Conservation (phyloP, 2,329 filamentous ascomycete species). For the Xylaria polymorpha region DNA sequence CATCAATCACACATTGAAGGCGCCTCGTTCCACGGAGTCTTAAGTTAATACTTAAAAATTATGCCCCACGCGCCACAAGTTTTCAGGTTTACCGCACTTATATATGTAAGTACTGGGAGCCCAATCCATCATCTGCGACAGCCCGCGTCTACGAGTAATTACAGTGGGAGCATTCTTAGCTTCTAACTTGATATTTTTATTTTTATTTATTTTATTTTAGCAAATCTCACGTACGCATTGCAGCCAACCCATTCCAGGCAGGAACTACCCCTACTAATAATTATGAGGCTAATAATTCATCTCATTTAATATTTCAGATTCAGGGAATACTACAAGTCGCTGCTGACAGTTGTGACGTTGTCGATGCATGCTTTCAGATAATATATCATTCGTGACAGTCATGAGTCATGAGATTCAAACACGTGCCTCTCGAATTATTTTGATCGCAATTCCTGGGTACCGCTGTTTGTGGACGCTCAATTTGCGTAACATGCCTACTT, state of each 20-base stretch:
- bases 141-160: not conserved
- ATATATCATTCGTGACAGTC: not conserved
- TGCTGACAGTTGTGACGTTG: constrained; percentile 1
- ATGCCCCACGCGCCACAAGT: not conserved
- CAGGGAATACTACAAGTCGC: not conserved
- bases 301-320: not conserved
- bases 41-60: too few species aligned
- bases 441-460: not conserved
- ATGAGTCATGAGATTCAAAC: constrained; percentile 13
- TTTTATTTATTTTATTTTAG: not conserved
- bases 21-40: too few species aligned
- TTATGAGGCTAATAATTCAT: constrained; percentile 4
- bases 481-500: too few species aligned
- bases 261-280: too few species aligned
- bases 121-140: not conserved
- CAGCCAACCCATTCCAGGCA: not conserved
- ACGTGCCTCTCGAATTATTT: not conserved
- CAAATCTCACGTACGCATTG: not conserved
- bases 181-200: too few species aligned
- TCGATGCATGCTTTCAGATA: not conserved
- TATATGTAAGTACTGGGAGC: not conserved
- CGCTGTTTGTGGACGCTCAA: not conserved
- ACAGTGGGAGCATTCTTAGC: not conserved
- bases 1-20: too few species aligned
- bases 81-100: not conserved